Evolutionary conservation across 2,329 filamentous ascomycete genomes (phyloP).

Genomic region (Aspergillus pseudotamarii): DNA sequence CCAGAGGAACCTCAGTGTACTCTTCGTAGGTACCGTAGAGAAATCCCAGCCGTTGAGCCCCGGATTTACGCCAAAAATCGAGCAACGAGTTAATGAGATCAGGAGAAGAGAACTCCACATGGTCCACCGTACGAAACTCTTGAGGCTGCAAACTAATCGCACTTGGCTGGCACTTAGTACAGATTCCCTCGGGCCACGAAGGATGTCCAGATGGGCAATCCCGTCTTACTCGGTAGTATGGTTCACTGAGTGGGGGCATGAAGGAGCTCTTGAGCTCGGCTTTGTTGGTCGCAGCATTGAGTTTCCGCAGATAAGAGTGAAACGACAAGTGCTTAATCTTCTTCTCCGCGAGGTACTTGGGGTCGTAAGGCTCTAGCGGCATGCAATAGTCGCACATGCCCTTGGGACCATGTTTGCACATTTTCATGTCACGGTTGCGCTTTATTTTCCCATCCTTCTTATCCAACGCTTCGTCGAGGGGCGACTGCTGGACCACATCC

Average conservation of each 20-base stretch:
- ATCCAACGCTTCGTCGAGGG: constrained; percentile 84
- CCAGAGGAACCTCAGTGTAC: constrained; percentile 89
- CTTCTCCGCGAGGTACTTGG: constrained; percentile 86
- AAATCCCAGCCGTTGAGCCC: constrained; percentile 81
- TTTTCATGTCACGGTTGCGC: constrained; percentile 71
- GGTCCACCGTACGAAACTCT: constrained; percentile 93
- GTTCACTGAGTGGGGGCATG: constrained; percentile 91
- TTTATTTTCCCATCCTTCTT: constrained; percentile 87
- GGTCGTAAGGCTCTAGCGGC: constrained; percentile 89
- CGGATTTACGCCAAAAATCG: constrained; percentile 87
- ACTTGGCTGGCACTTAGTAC: constrained; percentile 96
- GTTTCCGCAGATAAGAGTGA: constrained; percentile 89
- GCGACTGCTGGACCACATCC: constrained; percentile 87
- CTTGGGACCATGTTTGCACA: constrained; percentile 95
- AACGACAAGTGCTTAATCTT: constrained; percentile 99
- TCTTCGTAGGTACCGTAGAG: constrained; percentile 89
- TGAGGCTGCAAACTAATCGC: constrained; percentile 95
- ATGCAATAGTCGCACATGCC: constrained; percentile 99
- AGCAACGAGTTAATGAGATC: constrained; percentile 86
- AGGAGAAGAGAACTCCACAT: constrained; percentile 91
- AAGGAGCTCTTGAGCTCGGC: constrained; percentile 91
- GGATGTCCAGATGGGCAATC: constrained; percentile 93
- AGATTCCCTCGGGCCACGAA: constrained; percentile 93
- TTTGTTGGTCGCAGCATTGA: constrained; percentile 96
- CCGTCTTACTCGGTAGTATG: constrained; percentile 83